These are phyloP conservation scores for Sclerotinia borealis DNA, from an alignment of 2,329 filamentous ascomycete genomes.

Conservation along the genomic window DNA sequence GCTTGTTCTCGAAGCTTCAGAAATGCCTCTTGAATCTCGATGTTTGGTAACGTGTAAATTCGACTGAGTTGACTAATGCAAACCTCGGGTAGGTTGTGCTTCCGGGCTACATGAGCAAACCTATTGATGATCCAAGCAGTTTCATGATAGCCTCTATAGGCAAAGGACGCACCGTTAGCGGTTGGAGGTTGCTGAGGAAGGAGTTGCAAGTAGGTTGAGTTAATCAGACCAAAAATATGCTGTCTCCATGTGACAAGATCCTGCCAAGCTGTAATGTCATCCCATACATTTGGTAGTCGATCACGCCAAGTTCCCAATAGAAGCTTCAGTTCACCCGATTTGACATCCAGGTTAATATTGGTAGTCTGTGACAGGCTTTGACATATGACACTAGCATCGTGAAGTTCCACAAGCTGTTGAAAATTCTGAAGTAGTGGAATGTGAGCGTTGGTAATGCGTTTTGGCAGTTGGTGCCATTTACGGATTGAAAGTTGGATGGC, in stretches of 20 bases:
- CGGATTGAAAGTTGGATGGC: slow-evolving; percentile 94
- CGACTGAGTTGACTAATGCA: slow-evolving; percentile 95
- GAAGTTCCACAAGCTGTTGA: slow-evolving; percentile 93
- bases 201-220: slow-evolving; percentile 82
- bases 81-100: slow-evolving; percentile 93
- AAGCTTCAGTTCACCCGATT: slow-evolving; percentile 92
- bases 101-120: slow-evolving; percentile 94
- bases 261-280: slow-evolving; percentile 99
- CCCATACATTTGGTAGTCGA: slow-evolving; percentile 93
- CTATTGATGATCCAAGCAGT: slow-evolving; percentile 99
- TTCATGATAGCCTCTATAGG: slow-evolving; percentile 95
- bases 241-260: slow-evolving; percentile 99
- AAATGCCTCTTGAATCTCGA: slow-evolving; percentile 99
- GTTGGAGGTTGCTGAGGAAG: slow-evolving; percentile 76
- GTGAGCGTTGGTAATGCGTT: slow-evolving; percentile 87
- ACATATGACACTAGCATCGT: slow-evolving; percentile 96
- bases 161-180: slow-evolving; percentile 84
- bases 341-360: slow-evolving; percentile 78
- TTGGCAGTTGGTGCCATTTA: slow-evolving; percentile 98
- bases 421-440: slow-evolving; percentile 95
- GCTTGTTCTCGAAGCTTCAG: slow-evolving; percentile 97
- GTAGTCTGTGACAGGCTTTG: slow-evolving; percentile 82
- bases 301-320: slow-evolving; percentile 94
- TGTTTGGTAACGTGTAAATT: slow-evolving; percentile 98
- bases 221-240: slow-evolving; percentile 97